Conservation (phyloP, 371 early-diverging fungal genomes). For the Funneliformis caledonium region DNA sequence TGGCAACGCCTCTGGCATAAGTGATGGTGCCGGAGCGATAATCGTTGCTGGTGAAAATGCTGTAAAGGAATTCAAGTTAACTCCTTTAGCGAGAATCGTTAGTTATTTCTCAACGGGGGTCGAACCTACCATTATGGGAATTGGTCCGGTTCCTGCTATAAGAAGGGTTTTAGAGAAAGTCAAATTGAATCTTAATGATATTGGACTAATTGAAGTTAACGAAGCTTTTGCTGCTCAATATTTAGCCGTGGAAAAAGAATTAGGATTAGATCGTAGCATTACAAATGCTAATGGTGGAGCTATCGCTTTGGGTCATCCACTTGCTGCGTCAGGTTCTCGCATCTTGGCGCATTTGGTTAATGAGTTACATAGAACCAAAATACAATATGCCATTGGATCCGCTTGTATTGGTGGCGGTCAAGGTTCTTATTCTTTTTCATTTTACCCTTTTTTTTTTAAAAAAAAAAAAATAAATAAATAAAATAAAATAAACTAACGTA, state of each 20-base stretch:
- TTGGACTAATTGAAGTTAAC: slow-evolving; percentile 95
- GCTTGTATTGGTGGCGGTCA: slow-evolving; percentile 94
- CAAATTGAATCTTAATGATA: slow-evolving; percentile 78
- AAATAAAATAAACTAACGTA: background rate
- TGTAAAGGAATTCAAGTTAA: slow-evolving; percentile 78
- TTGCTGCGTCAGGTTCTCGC: slow-evolving; percentile 95
- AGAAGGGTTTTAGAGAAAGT: slow-evolving; percentile 84
- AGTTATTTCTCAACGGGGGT: slow-evolving; percentile 87
- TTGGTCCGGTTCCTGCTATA: slow-evolving; percentile 96
- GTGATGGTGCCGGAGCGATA: slow-evolving; percentile 94
- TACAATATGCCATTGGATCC: slow-evolving; percentile 88
- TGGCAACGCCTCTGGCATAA: slow-evolving; percentile 95
- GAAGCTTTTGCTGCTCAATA: slow-evolving; percentile 98
- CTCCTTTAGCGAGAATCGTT: slow-evolving; percentile 87
- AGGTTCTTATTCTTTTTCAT: slow-evolving; percentile 53
- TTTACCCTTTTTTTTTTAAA: slow-evolving; percentile 41
- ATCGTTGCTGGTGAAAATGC: slow-evolving; percentile 89
- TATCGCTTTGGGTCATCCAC: slow-evolving; percentile 96
- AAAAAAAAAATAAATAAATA: background rate
- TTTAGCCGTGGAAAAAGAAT: slow-evolving; percentile 87
- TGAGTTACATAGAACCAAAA: slow-evolving; percentile 78
- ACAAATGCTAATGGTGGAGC: slow-evolving; percentile 94
- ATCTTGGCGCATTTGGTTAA: slow-evolving; percentile 89
- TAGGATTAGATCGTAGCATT: slow-evolving; percentile 78
- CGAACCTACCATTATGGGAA: slow-evolving; percentile 85